phyloP scores from a whole-genome alignment of 306 rosid species.

The Lupinus albus region DNA sequence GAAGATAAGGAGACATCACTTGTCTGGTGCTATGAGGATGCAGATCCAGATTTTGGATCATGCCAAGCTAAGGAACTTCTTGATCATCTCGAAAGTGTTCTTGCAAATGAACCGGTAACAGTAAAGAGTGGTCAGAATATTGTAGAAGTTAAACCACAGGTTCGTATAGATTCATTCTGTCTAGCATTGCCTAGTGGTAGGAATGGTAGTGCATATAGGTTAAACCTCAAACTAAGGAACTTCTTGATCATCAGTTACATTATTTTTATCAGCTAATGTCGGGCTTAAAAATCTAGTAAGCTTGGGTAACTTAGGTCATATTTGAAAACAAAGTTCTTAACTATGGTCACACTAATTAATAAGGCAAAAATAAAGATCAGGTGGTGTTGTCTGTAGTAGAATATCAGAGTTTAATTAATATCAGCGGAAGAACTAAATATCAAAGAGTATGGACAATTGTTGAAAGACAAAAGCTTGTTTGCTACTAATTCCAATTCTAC shows the following conservation, averaged over 20 bases:
- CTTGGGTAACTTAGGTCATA: neutral
- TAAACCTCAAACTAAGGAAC: too few species aligned
- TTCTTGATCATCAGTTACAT: neutral
- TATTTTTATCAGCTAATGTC: neutral
- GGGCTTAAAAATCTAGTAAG: neutral
- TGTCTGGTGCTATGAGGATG: slow-evolving; percentile 73
- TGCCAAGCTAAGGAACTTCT: slow-evolving; percentile 85
- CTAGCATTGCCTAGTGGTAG: neutral
- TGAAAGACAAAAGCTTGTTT: neutral
- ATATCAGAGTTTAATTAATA: neutral
- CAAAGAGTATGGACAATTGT: neutral
- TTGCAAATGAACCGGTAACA: slow-evolving; percentile 79
- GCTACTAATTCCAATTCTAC: neutral
- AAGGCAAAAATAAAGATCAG: neutral
- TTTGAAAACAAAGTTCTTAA: neutral
- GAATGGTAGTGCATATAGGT: too few species aligned
- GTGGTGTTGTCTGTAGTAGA: neutral
- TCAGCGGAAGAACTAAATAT: neutral
- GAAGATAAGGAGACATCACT: slow-evolving; percentile 73
- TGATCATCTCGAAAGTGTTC: slow-evolving; percentile 81
- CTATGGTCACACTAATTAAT: neutral
- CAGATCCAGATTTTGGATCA: slow-evolving; percentile 79
- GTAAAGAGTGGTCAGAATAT: slow-evolving; percentile 65
- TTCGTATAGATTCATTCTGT: slow-evolving; percentile 25
- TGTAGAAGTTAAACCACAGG: slow-evolving; percentile 85